Conservation (phyloP, 2,329 filamentous ascomycete species). For the Claviceps humidiphila region DNA sequence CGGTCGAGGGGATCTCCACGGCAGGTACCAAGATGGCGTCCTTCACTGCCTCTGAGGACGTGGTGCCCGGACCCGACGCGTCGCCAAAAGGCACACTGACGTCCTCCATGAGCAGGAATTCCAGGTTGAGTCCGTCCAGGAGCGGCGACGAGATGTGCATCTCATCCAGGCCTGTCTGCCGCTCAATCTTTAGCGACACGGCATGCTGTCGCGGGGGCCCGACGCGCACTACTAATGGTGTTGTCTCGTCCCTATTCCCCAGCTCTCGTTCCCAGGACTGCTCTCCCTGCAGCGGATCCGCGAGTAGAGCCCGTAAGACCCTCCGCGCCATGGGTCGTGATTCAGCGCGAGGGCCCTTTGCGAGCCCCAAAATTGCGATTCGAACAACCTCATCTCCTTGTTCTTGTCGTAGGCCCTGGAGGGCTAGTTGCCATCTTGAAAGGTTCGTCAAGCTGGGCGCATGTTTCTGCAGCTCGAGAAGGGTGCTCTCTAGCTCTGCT, state of each 20-base stretch:
- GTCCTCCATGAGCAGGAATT: slow-evolving; percentile 44
- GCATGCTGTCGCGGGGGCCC: slow-evolving; percentile 16
- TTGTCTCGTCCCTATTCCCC: slow-evolving; percentile 32
- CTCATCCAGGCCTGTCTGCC: slow-evolving; percentile 35
- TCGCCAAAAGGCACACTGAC: slow-evolving; percentile 25
- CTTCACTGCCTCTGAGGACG: slow-evolving; percentile 30
- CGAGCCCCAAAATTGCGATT: slow-evolving; percentile 42
- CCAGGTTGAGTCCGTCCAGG: slow-evolving; percentile 48
- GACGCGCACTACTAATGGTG: slow-evolving; percentile 52
- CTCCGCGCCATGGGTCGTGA: slow-evolving; percentile 40
- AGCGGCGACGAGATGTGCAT: slow-evolving; percentile 49
- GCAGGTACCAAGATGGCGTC: slow-evolving; percentile 64
- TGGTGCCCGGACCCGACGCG: slow-evolving; percentile 20
- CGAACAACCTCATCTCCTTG: slow-evolving; percentile 44
- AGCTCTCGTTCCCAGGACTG: slow-evolving; percentile 56
- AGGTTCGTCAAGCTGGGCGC: slow-evolving; percentile 51
- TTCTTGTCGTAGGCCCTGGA: slow-evolving; percentile 47
- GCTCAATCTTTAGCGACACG: slow-evolving; percentile 16
- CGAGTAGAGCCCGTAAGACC: slow-evolving; percentile 55
- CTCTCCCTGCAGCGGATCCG: slow-evolving; percentile 52
- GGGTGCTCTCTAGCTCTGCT: slow-evolving; percentile 42
- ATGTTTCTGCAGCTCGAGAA: slow-evolving; percentile 47
- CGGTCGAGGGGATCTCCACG: slow-evolving; percentile 55
- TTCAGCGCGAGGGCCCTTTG: slow-evolving; percentile 23
- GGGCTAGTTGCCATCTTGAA: slow-evolving; percentile 57